Conservation (phyloP, 140 eudicot species). For the Senecio squalidus region DNA sequence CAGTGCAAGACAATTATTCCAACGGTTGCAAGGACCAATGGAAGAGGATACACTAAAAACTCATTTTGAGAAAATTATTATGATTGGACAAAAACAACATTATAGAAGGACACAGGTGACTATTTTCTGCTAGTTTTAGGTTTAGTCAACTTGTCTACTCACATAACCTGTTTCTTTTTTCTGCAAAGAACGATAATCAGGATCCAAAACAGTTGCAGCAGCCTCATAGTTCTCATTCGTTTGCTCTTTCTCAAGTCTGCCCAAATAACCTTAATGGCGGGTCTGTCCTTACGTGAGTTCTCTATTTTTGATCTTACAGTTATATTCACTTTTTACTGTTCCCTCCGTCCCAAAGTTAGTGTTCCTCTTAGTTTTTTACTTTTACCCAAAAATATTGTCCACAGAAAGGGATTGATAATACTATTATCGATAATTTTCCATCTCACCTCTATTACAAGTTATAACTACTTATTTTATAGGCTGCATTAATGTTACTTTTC, state of each 20-base stretch:
- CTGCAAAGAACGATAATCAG: conserved; percentile 53
- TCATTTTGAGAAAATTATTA: conserved; percentile 76
- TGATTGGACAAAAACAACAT: conserved; percentile 63
- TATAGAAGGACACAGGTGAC: conserved; percentile 56
- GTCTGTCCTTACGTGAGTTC: conserved; percentile 71
- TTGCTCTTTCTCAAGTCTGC: conserved; percentile 83
- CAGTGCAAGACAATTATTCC: conserved; percentile 91
- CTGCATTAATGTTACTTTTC: too few relatives aligned
- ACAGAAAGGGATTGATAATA: too few relatives aligned
- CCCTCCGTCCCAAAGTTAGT: too few relatives aligned
- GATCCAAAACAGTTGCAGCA: conserved; percentile 68
- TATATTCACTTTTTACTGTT: too few relatives aligned
- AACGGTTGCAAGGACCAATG: conserved; percentile 87
- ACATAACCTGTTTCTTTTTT: conserved; percentile 16
- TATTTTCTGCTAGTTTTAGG: background rate
- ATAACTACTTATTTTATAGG: too few relatives aligned
- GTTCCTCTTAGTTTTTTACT: too few relatives aligned
- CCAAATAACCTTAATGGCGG: conserved; percentile 89
- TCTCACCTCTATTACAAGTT: too few relatives aligned
- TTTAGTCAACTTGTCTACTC: conserved; percentile 2
- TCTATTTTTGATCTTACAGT: background rate
- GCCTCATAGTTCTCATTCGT: conserved; percentile 71
- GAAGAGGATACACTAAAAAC: conserved; percentile 88
- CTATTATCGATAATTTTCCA: too few relatives aligned
- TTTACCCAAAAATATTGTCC: too few relatives aligned